phyloP scores from a whole-genome alignment of 176 grass and related monocot genomes.

The Olyra latifolia region DNA sequence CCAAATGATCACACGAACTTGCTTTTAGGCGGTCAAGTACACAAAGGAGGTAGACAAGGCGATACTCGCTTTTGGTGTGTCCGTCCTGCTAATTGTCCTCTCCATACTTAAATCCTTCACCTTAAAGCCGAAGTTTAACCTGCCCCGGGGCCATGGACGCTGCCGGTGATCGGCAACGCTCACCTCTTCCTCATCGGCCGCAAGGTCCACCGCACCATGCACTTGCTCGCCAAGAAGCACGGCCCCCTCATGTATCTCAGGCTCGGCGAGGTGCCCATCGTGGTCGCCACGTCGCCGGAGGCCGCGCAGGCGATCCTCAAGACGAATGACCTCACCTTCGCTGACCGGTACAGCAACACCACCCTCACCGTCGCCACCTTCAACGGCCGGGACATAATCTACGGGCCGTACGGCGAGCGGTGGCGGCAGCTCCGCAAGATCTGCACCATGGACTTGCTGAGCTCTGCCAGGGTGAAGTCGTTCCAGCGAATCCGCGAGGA shows the following conservation, averaged over 20 bases:
- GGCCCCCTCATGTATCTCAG: slow-evolving; percentile 18
- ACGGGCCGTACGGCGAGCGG: slow-evolving; percentile 47
- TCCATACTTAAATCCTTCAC: neutral
- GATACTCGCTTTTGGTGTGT: neutral
- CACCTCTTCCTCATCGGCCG: neutral
- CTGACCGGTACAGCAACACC: neutral
- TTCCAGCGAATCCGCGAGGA: slow-evolving; percentile 13
- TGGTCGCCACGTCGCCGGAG: slow-evolving; percentile 12
- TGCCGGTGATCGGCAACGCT: slow-evolving; percentile 16
- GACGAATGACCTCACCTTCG: neutral
- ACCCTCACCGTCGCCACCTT: neutral
- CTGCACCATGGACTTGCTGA: slow-evolving; percentile 34
- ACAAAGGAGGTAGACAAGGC: slow-evolving; percentile 15
- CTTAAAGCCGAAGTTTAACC: neutral
- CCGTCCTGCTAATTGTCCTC: neutral
- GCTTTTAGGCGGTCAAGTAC: neutral
- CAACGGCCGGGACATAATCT: neutral
- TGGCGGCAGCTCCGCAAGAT: slow-evolving; percentile 68
- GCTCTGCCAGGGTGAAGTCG: neutral
- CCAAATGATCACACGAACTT: too few species aligned
- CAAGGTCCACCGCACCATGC: neutral
- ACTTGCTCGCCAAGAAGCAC: neutral
- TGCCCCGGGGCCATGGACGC: slow-evolving; percentile 34
- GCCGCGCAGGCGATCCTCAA: slow-evolving; percentile 1
- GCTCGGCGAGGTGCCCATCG: slow-evolving; percentile 10